Percentiles rank a stretch among this genome's conserved stretches.
These are phyloP conservation scores for Barbarea vulgaris DNA, from an alignment of 345 rosid genomes.

Conservation along the genomic window DNA sequence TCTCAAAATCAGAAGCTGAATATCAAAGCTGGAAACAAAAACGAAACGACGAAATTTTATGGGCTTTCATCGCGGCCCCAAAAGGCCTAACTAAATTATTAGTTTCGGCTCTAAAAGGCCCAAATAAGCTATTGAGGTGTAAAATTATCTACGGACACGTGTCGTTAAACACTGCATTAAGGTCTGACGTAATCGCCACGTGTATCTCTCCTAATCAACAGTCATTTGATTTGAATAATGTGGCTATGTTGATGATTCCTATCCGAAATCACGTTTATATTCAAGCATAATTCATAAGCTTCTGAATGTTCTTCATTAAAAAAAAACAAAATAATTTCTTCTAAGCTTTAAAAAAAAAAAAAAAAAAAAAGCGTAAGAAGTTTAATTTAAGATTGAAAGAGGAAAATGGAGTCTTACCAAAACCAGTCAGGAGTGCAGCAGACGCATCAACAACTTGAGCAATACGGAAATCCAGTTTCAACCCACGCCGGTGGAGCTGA, in stretches of 20 bases:
- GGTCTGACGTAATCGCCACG: slow-evolving; percentile 23
- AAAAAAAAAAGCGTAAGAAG: not conserved
- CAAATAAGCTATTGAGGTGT: not conserved
- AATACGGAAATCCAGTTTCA: slow-evolving; percentile 38
- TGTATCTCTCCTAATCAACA: slow-evolving; percentile 5
- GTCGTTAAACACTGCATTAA: not conserved
- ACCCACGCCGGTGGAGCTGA: too few relatives aligned
- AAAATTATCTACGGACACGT: not conserved
- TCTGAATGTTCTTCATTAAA: not conserved
- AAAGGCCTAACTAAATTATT: too few relatives aligned
- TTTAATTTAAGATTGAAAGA: not conserved
- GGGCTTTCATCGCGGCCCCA: not conserved
- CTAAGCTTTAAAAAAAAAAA: too few relatives aligned
- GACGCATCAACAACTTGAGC: slow-evolving; percentile 30
- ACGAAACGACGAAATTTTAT: slow-evolving; percentile 11
- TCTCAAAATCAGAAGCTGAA: slow-evolving; percentile 5
- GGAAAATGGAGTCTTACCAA: slow-evolving; percentile 36
- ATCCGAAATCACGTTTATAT: not conserved
- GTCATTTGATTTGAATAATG: not conserved
- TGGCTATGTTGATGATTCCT: not conserved
- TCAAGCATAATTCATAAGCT: not conserved
- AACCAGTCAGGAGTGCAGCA: slow-evolving; percentile 42
- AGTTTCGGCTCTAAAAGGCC: too few relatives aligned
- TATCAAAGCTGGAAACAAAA: not conserved
- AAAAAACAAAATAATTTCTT: not conserved